Conservation (phyloP, 1,284 basidiomycete genomes). For the Clitocybe nebularis region DNA sequence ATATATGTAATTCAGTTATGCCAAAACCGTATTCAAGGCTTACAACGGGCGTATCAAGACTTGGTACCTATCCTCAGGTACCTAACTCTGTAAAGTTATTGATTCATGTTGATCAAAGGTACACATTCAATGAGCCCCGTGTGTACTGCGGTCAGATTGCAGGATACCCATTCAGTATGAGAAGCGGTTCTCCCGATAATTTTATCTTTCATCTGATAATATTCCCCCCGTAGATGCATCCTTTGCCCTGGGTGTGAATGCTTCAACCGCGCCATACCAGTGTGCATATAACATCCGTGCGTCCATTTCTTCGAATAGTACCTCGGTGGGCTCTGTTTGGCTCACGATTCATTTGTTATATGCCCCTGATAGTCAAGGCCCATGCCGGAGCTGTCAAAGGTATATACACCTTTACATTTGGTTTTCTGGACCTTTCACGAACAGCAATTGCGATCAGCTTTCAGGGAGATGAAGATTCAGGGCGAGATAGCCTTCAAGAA, state of each 20-base stretch:
- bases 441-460: conserved; percentile 25
- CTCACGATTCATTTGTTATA: no score
- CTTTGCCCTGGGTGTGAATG: conserved; percentile 37
- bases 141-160: conserved; percentile 36
- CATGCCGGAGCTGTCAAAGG: conserved; percentile 45
- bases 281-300: conserved; percentile 40
- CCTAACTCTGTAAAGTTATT: neutral
- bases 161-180: conserved; percentile 40
- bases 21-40: conserved; percentile 42
- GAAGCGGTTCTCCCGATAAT: neutral
- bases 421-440: neutral
- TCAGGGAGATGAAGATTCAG: conserved; percentile 40
- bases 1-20: conserved; percentile 30
- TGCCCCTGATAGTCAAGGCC: conserved; percentile 40
- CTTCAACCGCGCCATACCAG: conserved; percentile 36
- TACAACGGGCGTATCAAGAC: conserved; percentile 46
- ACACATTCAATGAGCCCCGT: conserved; percentile 48
- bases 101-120: conserved; percentile 25
- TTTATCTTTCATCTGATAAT: no score
- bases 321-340: no score
- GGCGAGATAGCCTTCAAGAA: conserved; percentile 48
- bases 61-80: conserved; percentile 26
- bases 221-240: conserved; percentile 33
- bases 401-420: conserved; percentile 9
- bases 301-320: conserved; percentile 18